phyloP scores from a whole-genome alignment of 441 rosid species.

The Bruguiera hainesii region DNA sequence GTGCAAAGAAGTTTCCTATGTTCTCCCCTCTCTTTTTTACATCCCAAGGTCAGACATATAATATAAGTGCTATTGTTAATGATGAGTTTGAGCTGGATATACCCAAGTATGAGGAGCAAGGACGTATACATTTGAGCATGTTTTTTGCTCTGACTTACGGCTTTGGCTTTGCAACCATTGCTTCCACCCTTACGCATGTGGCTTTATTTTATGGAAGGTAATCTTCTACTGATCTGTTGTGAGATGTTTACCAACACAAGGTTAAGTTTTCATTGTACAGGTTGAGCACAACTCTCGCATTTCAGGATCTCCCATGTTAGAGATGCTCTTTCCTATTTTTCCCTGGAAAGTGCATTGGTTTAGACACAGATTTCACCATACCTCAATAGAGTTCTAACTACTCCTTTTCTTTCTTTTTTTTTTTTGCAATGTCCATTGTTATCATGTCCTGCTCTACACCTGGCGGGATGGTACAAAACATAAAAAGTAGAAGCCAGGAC shows the following conservation, averaged over 20 bases:
- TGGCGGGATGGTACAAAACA: too few relatives aligned
- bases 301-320: too few relatives aligned
- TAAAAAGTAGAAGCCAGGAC: too few relatives aligned
- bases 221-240: constrained; percentile 4
- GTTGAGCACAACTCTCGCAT: too few relatives aligned
- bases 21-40: constrained; percentile 76
- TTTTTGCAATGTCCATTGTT: too few relatives aligned
- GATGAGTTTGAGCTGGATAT: constrained; percentile 63
- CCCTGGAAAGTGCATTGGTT: too few relatives aligned
- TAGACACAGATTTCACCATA: too few relatives aligned
- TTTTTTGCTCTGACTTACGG: constrained; percentile 77
- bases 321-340: too few relatives aligned
- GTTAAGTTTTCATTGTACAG: too few relatives aligned
- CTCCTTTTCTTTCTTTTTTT: too few relatives aligned
- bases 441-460: too few relatives aligned
- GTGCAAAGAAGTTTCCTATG: constrained; percentile 66
- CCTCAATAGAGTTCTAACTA: too few relatives aligned
- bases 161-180: constrained; percentile 82
- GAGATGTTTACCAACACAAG: neutral
- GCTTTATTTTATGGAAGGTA: constrained; percentile 89
- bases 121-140: constrained; percentile 71
- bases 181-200: constrained; percentile 77
- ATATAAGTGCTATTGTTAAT: constrained; percentile 63
- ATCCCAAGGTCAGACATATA: constrained; percentile 47
- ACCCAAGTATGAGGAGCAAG: constrained; percentile 54